Base-by-base conservation (phyloP, 148 eudicot species). In the Mesembryanthemum crystallinum region DNA sequence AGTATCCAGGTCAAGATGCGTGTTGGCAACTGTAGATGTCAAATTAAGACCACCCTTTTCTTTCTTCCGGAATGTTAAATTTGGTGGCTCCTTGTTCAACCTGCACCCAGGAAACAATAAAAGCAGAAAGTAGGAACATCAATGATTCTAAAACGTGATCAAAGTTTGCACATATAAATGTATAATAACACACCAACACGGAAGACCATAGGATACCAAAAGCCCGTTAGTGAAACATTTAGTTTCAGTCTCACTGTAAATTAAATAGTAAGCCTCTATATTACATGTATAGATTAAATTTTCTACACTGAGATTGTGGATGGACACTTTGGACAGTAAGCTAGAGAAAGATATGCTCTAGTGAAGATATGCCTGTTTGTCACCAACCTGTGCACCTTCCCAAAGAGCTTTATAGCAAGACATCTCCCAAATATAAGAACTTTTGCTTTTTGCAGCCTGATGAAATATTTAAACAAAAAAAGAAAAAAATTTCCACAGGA, bases 11-110 rank as follows among this genome's bases (percentile, higher is more conserved):
- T 95, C 99, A 68, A 95, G 83, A 89, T 89, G 83, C 12, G 97
- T 95, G 81, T 91, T 90, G 35, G 92, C 62, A 70, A 91, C 97
- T 45, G 98, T 95, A 35, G 99, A 92, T 74, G 99, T 95, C 76
- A 95, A 88, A 87, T 89, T 95, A 66, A 92, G 87, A 51, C 99
- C 99, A 80, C 99, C 99, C 88, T 95, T 95, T 11, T 95, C 97
- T 84, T 95, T 95, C 87, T 75, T 92, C 74, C 99, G 86, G 76
- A 95, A 95, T 25, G 94, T 82, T 82, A 95, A 80, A 82, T 95
- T 95, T 51, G 99, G 99, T 21, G 99, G 99, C 79, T 95, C 98
- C 85, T 95, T 95, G 87, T 95, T 95, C 69, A 95, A 87, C 86
- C 99, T 95, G 85, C 67, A 58, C 69, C 18, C 78, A 70, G 60